Base-by-base conservation (phyloP, 2,329 filamentous ascomycete species). In the Lecanicillium sp. region DNA sequence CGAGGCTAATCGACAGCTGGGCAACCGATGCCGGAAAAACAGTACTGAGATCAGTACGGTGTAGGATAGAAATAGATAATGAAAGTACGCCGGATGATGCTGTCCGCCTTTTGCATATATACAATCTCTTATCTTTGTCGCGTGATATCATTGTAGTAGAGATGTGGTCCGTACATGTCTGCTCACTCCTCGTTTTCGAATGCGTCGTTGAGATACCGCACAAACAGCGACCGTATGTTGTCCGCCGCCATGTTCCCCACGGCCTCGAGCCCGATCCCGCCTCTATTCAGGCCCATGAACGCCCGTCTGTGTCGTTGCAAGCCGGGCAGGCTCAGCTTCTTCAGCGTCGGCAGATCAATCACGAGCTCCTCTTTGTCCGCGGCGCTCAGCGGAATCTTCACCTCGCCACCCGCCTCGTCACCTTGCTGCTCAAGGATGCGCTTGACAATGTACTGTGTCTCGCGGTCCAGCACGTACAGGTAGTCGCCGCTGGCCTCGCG, bases 251-350 rank as follows among this genome's bases (percentile, higher is more conserved):
- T 66, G 54, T 74, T 78, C 1, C 75, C 74, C 3, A 79, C 73
- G 2, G 66, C 68, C 56, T 81, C 79, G 48, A 73, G 67, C 39
- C 71, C 81, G 51, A 79, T 90, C 60, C 74, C 86, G 59, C 69
- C 88, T 43, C 88, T 73, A 56, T 90, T 90, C 62, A 94, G 64
- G 5, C 75, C 78, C 56, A 91, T 82, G 66, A 87, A 94, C 41
- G 89, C 86, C 58, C 88, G 76, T 51, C 88, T 74, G 56, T 90
- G 69, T 54, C 88, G 75, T 67, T 94, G 88, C 55, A 94, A 68
- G 62, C 89, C 85, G 8, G 87, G 83, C 36, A 93, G 62, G 1
- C 83, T 83, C 42, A 89, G 68, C 53, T 79, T 81, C 52, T 77
- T 79, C 9, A 71, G 72, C 8, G 58, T 53, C 0, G 87, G 87